Percentiles rank a stretch among this genome's conserved stretches.
Conservation (phyloP, 139 green algal species). For the Penium margaritaceum region DNA sequence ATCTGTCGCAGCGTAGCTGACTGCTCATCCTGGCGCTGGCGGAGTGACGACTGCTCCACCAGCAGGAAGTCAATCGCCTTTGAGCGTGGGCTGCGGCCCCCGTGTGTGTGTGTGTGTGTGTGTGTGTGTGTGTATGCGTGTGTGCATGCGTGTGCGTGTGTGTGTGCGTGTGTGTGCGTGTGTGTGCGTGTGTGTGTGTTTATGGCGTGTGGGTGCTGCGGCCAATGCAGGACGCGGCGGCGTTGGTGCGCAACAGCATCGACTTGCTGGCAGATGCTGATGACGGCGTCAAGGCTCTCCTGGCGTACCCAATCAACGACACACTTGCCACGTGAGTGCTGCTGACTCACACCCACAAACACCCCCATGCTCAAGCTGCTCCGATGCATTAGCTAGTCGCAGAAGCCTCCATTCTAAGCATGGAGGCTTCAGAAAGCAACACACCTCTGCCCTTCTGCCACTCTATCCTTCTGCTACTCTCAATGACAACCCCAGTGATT, state of each 20-base stretch:
- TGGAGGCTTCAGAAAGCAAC: neutral
- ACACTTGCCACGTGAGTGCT: constrained; percentile 55
- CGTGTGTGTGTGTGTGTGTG: no score
- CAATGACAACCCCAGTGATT: no score
- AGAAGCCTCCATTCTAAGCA: neutral
- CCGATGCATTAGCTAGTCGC: neutral
- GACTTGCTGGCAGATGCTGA: constrained; percentile 63
- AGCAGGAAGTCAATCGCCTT: no score
- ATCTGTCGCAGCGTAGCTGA: no score
- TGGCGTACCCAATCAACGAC: constrained; percentile 80
- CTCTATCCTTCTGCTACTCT: neutral
- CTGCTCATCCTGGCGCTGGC: no score
- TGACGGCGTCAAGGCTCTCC: constrained; percentile 57
- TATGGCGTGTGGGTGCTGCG: no score
- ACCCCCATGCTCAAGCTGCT: neutral
- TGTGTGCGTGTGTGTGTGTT: no score
- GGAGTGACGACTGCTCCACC: no score
- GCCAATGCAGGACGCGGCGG: constrained; percentile 13
- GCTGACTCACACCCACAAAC: neutral
- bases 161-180: no score
- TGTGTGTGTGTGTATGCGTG: no score
- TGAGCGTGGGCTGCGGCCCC: no score
- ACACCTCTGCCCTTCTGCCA: neutral
- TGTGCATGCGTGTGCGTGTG: no score
- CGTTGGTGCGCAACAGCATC: constrained; percentile 34